Percentiles rank a stretch among this genome's conserved stretches.
Evolutionary conservation across 2,329 filamentous ascomycete genomes (phyloP).

Genomic region (Emmonsia crescens): DNA sequence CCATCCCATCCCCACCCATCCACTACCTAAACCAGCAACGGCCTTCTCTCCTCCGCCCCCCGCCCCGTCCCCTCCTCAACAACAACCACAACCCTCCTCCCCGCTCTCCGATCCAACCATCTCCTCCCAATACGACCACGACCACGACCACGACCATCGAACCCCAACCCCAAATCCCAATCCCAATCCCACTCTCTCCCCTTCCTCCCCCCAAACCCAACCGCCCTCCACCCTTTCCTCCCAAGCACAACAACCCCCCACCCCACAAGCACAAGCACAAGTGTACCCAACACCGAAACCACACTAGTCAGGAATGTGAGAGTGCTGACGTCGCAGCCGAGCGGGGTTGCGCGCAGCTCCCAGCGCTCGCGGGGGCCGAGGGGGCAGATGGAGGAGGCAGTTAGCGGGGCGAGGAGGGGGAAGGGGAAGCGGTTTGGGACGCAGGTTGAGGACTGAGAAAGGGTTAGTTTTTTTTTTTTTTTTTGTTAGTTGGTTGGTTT

Average conservation of each 20-base stretch:
- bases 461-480: background rate
- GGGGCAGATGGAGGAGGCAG: conserved; percentile 27
- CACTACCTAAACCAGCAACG: conserved; percentile 17
- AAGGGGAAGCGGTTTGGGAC: conserved; percentile 28
- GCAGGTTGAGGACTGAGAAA: conserved; percentile 28
- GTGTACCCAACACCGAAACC: conserved; percentile 22
- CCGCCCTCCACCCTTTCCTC: conserved; percentile 10
- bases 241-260: conserved; percentile 13
- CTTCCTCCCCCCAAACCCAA: conserved; percentile 6
- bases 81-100: background rate
- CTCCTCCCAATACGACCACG: background rate
- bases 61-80: background rate
- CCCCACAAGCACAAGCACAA: conserved; percentile 16
- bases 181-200: conserved; percentile 1
- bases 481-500: too few species aligned
- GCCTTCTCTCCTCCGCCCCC: conserved; percentile 16
- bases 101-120: conserved; percentile 10
- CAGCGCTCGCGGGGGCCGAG: conserved; percentile 31
- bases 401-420: conserved; percentile 30
- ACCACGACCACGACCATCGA: background rate
- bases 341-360: conserved; percentile 30
- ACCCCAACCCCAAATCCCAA: too few species aligned
- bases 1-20: background rate
- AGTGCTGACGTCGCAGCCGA: conserved; percentile 33
- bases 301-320: conserved; percentile 28